Evolutionary conservation across 2,329 filamentous ascomycete species (phyloP), one percentile per base, ranked within the genome.

Genomic region (Trichoderma aggressivum): DNA sequence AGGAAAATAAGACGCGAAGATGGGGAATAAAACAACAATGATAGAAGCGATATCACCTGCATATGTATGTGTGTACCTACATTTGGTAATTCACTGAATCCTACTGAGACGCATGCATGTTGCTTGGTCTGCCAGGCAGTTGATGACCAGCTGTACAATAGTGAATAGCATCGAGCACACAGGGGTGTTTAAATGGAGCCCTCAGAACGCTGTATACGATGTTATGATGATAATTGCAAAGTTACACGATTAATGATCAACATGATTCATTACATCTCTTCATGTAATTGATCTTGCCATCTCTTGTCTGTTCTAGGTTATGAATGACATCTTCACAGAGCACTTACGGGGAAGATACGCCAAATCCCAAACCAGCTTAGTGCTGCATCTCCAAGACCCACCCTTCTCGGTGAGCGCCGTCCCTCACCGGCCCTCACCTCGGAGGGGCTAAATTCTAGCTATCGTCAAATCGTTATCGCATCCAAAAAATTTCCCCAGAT

Each of bases 401-500:
- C 28, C 5, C 2, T n/a, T n/a, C 10, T 39, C 66, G 66, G 66
- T 70, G 43, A 70, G 32, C 5, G 32, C 30, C 24, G 3, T 58
- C 43, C 11, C 66, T 74, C 71, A 74, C 74, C 72, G 59, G 50
- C 34, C 12, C 71, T 75, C 74, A 75, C 73, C 74, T 76, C 64
- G 76, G 78, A 78, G 77, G 78, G 78, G 78, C 56, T 77, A 36
- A 43, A 59, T 59, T 64, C 61, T 50, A 69, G 43, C 64, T 58
- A 67, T 67, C 65, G 39, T 69, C 62, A 69, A 67, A 47, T 67
- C 36, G 56, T 72, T 72, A 72, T 72, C 70, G 61, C 68, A 62
- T 75, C 76, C 75, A 78, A 78, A 79, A 79, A 76, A 73, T 75
- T 74, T 72, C 74, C 72, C 69, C 53, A 30, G 63, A 69, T 67